Evolutionary conservation across 2,329 filamentous ascomycete genomes (phyloP).

Genomic region (Ambrosiella xylebori): DNA sequence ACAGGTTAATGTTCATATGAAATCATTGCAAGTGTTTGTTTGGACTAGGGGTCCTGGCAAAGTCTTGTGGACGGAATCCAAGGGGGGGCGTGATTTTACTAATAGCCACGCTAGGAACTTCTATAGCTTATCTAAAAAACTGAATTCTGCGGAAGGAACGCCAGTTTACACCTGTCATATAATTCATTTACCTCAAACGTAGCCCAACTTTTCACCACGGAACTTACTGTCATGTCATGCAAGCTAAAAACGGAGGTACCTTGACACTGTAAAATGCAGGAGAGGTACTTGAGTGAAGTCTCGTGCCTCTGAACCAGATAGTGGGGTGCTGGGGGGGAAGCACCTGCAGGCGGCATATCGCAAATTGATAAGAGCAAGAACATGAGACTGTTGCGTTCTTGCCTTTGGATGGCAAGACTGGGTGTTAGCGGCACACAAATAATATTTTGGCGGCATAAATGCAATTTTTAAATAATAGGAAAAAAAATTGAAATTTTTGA

Average conservation of each 20-base stretch:
- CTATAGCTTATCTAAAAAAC: background rate
- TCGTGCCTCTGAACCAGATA: background rate
- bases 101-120: background rate
- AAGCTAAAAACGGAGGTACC: background rate
- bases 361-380: constrained; percentile 3
- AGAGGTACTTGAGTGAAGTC: background rate
- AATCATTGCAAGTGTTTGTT: background rate
- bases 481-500: background rate
- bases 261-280: background rate
- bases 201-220: background rate
- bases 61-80: background rate
- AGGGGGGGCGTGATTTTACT: background rate
- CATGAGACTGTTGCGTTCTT: constrained; percentile 5
- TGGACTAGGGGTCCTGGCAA: background rate
- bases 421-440: background rate
- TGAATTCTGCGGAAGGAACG: constrained; percentile 9
- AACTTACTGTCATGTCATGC: background rate
- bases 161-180: background rate
- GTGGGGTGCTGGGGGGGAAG: background rate
- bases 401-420: constrained; percentile 3
- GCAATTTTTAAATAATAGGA: background rate
- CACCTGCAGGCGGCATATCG: background rate
- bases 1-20: background rate
- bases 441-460: background rate
- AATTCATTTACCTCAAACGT: background rate